Evolutionary conservation across 495 filamentous ascomycete genomes (phyloP).

Genomic region (Daldinia decipiens): DNA sequence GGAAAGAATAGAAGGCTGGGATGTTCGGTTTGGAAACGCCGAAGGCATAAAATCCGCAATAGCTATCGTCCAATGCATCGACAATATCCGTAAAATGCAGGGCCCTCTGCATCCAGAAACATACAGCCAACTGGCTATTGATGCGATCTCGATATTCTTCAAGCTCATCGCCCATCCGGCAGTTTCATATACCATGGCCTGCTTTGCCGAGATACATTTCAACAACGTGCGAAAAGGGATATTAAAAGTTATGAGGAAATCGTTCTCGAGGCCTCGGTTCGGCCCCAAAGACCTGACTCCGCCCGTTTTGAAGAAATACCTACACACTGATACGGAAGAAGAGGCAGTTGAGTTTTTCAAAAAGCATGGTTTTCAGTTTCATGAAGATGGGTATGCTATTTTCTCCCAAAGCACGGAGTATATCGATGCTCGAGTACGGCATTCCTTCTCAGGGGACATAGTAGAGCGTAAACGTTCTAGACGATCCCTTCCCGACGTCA

Average conservation of each 20-base stretch:
- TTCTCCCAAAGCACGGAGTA: constrained; percentile 42
- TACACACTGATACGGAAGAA: constrained; percentile 78
- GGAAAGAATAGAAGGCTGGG: constrained; percentile 81
- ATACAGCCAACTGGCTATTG: constrained; percentile 49
- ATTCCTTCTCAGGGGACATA: constrained; percentile 55
- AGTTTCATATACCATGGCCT: constrained; percentile 91
- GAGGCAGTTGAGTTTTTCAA: constrained; percentile 76
- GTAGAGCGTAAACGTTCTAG: constrained; percentile 61
- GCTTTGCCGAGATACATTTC: constrained; percentile 92
- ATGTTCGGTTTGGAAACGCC: constrained; percentile 74
- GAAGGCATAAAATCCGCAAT: constrained; percentile 59
- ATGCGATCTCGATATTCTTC: constrained; percentile 80
- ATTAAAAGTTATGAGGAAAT: constrained; percentile 72
- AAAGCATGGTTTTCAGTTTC: constrained; percentile 72
- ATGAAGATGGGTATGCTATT: constrained; percentile 62
- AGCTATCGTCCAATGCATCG: constrained; percentile 56
- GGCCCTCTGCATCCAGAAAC: constrained; percentile 69
- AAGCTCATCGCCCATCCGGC: constrained; percentile 71
- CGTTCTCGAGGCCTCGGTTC: constrained; percentile 68
- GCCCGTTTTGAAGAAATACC: constrained; percentile 67
- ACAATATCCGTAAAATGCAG: constrained; percentile 70
- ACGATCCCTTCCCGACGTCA: constrained; percentile 54
- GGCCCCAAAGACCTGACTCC: constrained; percentile 82
- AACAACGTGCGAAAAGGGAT: constrained; percentile 79
- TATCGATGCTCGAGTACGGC: constrained; percentile 54